These are phyloP conservation scores for Diaporthe vaccinii DNA, from an alignment of 2,329 filamentous ascomycete genomes.

Conservation along the genomic window DNA sequence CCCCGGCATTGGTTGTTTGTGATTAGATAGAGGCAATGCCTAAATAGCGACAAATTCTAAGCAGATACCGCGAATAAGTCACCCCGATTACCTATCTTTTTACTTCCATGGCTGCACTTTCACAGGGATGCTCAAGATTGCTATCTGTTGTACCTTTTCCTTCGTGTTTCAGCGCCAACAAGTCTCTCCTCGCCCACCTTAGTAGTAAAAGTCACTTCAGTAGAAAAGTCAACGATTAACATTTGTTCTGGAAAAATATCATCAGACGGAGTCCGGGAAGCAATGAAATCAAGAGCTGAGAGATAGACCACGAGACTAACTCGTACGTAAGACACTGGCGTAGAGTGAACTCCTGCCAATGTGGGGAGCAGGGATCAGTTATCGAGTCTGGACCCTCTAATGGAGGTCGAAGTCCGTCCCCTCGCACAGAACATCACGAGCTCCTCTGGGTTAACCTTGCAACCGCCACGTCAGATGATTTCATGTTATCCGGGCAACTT, in stretches of 20 bases:
- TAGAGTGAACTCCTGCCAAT: neutral
- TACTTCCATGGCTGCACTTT: neutral
- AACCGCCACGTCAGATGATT: neutral
- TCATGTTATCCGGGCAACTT: neutral
- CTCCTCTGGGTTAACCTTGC: neutral
- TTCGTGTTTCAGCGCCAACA: neutral
- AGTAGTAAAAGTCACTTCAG: neutral
- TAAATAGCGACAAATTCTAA: neutral
- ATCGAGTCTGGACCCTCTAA: neutral
- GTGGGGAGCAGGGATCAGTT: neutral
- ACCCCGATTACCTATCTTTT: neutral
- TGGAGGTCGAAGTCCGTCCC: slow-evolving; percentile 17
- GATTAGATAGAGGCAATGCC: neutral
- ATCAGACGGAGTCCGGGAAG: neutral
- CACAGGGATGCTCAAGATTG: neutral
- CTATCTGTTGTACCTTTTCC: neutral
- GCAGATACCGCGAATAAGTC: neutral
- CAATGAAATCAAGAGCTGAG: too few relatives aligned
- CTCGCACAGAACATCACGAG: neutral
- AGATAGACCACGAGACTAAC: neutral
- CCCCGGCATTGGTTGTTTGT: neutral
- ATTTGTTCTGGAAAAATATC: neutral
- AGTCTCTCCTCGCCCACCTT: neutral
- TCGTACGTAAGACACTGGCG: neutral
- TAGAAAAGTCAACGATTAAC: neutral